These are phyloP conservation scores for Euphorbia pulcherrima DNA, from an alignment of 345 rosid genomes.

Conservation along the genomic window DNA sequence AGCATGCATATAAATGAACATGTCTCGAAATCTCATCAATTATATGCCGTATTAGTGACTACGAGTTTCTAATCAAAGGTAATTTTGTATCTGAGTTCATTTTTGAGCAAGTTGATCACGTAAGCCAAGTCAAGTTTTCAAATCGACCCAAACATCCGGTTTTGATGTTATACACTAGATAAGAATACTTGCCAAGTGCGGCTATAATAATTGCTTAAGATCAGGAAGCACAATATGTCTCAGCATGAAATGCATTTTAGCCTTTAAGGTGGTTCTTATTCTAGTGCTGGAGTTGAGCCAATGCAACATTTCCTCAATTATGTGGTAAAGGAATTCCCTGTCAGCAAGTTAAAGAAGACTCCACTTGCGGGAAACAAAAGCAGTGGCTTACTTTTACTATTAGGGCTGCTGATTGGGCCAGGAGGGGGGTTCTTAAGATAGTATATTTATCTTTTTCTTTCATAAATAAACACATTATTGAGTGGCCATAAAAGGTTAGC, in stretches of 20 bases:
- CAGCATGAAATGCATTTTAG: not conserved
- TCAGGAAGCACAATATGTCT: constrained; percentile 1
- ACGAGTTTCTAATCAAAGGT: too few species aligned
- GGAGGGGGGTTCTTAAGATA: constrained; percentile 17
- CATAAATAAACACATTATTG: constrained; percentile 17
- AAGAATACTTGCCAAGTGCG: not conserved
- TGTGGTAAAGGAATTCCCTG: constrained; percentile 13
- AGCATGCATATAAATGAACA: too few species aligned
- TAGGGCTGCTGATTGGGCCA: constrained; percentile 15
- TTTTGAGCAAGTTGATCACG: too few species aligned
- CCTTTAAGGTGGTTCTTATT: not conserved
- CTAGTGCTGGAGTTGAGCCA: too few species aligned
- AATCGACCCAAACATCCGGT: not conserved
- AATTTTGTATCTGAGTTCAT: too few species aligned
- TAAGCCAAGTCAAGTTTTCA: too few species aligned
- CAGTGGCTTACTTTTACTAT: constrained; percentile 11
- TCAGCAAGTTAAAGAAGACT: constrained; percentile 10
- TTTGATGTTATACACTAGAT: not conserved
- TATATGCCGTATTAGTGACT: too few species aligned
- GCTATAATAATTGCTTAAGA: constrained; percentile 1
- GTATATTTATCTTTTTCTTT: constrained; percentile 23
- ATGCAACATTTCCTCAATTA: constrained; percentile 1
- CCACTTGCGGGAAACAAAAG: constrained; percentile 20
- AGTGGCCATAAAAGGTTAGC: constrained; percentile 18
- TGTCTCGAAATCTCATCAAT: too few species aligned